A percentile compares a stretch with the other conserved stretches of the same genome.
phyloP scores from a whole-genome alignment of 2,329 filamentous ascomycete genomes.

The Ophiocordyceps camponoti-floridani region DNA sequence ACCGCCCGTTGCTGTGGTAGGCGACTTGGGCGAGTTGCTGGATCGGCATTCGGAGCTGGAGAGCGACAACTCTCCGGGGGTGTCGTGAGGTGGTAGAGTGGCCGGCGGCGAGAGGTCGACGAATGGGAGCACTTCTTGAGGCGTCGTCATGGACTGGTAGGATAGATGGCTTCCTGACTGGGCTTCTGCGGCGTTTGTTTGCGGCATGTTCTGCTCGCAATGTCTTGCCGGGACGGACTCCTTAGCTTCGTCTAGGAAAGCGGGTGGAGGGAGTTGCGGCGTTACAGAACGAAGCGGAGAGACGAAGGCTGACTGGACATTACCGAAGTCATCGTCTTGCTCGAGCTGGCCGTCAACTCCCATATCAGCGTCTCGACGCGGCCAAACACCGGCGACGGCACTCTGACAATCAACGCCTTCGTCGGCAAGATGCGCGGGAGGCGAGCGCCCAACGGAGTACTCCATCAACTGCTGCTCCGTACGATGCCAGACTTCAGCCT shows the following conservation, averaged over 20 bases:
- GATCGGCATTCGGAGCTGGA: slow-evolving; percentile 17
- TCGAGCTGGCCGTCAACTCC: no score
- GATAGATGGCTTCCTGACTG: slow-evolving; percentile 14
- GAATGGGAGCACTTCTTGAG: slow-evolving; percentile 18
- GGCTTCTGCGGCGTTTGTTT: neutral
- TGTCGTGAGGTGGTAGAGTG: slow-evolving; percentile 28
- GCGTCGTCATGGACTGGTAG: slow-evolving; percentile 19
- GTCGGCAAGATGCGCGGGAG: neutral
- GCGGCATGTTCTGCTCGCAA: neutral
- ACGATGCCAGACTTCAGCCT: slow-evolving; percentile 18
- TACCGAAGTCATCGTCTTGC: no score
- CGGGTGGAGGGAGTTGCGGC: neutral
- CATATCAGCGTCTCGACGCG: no score
- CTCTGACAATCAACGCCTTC: neutral
- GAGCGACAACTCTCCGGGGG: slow-evolving; percentile 20
- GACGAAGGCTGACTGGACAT: no score
- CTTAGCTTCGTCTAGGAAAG: neutral
- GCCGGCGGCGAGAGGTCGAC: slow-evolving; percentile 22
- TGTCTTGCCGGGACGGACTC: neutral
- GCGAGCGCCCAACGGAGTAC: neutral
- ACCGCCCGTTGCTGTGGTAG: slow-evolving; percentile 6
- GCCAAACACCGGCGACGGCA: no score
- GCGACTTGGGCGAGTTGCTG: slow-evolving; percentile 16
- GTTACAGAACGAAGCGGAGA: neutral
- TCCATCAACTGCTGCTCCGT: slow-evolving; percentile 17